Evolutionary conservation across 768 basidiomycete species (phyloP).

Genomic region (Mycena epipterygia): DNA sequence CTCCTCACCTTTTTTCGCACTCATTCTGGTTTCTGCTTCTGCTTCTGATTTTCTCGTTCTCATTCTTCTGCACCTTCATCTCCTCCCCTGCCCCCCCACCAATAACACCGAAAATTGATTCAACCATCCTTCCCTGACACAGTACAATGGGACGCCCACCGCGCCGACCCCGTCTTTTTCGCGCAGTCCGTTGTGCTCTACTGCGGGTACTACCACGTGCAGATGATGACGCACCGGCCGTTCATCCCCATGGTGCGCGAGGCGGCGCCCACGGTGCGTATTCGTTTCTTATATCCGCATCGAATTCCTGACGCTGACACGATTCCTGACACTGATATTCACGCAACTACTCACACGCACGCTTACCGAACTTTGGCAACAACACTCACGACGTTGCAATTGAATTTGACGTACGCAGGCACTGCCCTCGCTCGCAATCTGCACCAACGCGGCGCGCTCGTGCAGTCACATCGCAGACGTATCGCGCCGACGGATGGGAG

Average conservation of each 20-base stretch:
- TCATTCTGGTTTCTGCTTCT: too few species aligned
- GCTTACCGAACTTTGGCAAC: too few species aligned
- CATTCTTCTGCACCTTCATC: too few species aligned
- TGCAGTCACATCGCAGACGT: constrained; percentile 78
- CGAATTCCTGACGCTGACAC: too few species aligned
- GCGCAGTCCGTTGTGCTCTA: constrained; percentile 71
- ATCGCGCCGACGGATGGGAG: constrained; percentile 48
- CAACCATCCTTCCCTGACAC: too few species aligned
- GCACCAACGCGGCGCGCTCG: constrained; percentile 86
- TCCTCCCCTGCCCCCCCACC: too few species aligned
- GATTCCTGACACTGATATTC: too few species aligned
- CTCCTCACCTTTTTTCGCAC: too few species aligned
- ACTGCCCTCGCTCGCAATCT: constrained; percentile 82
- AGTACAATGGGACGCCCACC: constrained; percentile 61
- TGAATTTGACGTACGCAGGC: constrained; percentile 14
- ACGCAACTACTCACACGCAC: too few species aligned
- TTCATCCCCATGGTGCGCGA: constrained; percentile 79
- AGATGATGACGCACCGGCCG: constrained; percentile 84
- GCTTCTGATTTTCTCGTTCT: too few species aligned
- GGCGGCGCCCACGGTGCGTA: constrained; percentile 38
- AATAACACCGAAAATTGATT: too few species aligned
- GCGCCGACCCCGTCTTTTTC: constrained; percentile 55
- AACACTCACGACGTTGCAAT: too few species aligned
- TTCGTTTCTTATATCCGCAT: background rate
- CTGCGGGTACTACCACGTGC: constrained; percentile 61